A percentile compares a stretch with the other conserved stretches of the same genome.
phyloP scores from a whole-genome alignment of 805 yeast genomes.

The Cyberlindnera galapagoensis region DNA sequence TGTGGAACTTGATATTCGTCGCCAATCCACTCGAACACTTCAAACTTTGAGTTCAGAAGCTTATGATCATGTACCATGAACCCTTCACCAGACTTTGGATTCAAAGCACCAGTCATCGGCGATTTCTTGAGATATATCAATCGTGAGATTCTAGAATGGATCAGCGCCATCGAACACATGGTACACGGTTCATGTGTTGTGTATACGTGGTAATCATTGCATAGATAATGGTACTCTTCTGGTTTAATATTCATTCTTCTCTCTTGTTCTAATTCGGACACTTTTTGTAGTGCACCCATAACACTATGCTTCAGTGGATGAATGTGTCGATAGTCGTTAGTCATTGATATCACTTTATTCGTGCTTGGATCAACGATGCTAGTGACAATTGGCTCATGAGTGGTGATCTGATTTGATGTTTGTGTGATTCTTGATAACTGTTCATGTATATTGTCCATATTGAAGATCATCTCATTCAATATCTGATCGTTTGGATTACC shows the following conservation, averaged over 20 bases:
- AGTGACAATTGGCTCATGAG: slow-evolving; percentile 44
- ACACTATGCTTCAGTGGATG: slow-evolving; percentile 69
- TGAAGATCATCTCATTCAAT: slow-evolving; percentile 47
- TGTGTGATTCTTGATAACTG: slow-evolving; percentile 27
- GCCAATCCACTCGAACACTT: slow-evolving; percentile 69
- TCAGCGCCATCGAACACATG: slow-evolving; percentile 94
- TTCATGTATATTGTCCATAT: slow-evolving; percentile 36
- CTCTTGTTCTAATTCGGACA: slow-evolving; percentile 49
- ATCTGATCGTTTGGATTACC: slow-evolving; percentile 81
- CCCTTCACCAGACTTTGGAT: slow-evolving; percentile 51
- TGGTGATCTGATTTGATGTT: slow-evolving; percentile 22
- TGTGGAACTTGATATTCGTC: slow-evolving; percentile 21
- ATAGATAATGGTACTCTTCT: slow-evolving; percentile 44
- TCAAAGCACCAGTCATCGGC: slow-evolving; percentile 47
- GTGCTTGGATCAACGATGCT: slow-evolving; percentile 55
- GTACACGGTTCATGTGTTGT: slow-evolving; percentile 95
- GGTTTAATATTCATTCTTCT: slow-evolving; percentile 27
- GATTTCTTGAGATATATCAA: slow-evolving; percentile 53
- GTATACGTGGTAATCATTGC: slow-evolving; percentile 70
- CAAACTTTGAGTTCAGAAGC: slow-evolving; percentile 81
- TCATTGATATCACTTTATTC: slow-evolving; percentile 32
- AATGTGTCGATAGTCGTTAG: slow-evolving; percentile 33
- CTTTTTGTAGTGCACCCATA: slow-evolving; percentile 60
- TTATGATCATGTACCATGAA: slow-evolving; percentile 72
- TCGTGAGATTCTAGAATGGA: slow-evolving; percentile 78